Evolutionary conservation across 176 grass and related monocot species (phyloP).

Genomic region (Poa pratensis): DNA sequence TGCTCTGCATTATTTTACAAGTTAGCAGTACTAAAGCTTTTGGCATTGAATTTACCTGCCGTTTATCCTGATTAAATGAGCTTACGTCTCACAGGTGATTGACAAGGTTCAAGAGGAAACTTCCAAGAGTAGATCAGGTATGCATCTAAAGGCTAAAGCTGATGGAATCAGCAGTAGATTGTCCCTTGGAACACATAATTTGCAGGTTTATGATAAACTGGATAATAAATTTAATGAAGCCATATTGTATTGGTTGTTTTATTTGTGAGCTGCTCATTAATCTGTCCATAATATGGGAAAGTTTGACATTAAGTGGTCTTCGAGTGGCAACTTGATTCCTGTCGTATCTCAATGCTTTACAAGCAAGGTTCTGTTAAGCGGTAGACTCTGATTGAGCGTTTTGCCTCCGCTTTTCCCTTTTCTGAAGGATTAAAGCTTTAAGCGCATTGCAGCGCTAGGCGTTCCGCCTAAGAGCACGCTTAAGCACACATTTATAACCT

Average conservation of each 20-base stretch:
- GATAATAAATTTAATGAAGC: neutral
- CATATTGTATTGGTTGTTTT: neutral
- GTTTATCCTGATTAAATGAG: conserved; percentile 30
- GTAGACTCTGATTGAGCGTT: no score
- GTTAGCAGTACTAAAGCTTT: neutral
- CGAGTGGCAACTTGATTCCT: neutral
- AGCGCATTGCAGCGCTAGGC: no score
- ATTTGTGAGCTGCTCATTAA: neutral
- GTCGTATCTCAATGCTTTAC: neutral
- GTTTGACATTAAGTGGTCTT: neutral
- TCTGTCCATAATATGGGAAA: neutral
- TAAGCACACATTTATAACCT: no score
- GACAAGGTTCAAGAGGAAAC: conserved; percentile 99
- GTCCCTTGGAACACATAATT: neutral
- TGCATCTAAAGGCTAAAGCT: conserved; percentile 11
- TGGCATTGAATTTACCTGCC: neutral
- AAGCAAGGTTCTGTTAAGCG: no score
- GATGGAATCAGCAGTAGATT: neutral
- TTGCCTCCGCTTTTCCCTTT: no score
- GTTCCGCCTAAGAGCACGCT: no score
- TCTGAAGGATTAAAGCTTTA: no score
- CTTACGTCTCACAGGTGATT: conserved; percentile 67
- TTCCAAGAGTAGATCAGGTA: conserved; percentile 89
- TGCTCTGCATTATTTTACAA: neutral
- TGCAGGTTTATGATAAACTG: neutral